Evolutionary conservation across 2,329 filamentous ascomycete genomes (phyloP), one percentile per base, ranked within the genome.

Genomic region (Aciculosporium take): DNA sequence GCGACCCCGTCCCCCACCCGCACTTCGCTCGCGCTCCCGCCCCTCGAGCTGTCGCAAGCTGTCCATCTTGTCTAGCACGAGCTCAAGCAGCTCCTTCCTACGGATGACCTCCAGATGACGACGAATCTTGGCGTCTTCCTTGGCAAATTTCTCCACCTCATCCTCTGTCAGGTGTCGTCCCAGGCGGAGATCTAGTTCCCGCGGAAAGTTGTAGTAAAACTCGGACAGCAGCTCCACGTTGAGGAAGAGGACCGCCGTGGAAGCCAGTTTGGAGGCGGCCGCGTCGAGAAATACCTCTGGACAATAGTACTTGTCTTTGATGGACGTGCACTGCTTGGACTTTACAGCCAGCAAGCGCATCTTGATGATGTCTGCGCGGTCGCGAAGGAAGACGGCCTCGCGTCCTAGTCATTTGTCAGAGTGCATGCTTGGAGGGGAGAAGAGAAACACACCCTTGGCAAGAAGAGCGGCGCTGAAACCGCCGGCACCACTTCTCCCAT

Each of bases 221-320:
- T 98, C 94, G 2, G 84, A 89, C 15, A 98, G 74, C 17, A 98
- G 73, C 64, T 98, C 93, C 9, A 96, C 91, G 55, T 98, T 95
- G 24, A 98, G 74, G 69, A 98, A 98, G 0, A 98, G 76, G 7
- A 98, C 91, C 2, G 91, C 89, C 0, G 91, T 98, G 2, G 86
- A 82, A 3, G 89, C 93, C 37, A 98, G 74, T 63, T 96, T 96
- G 51, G 88, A 85, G 1, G 91, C 88, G 2, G 94, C 91, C 3
- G 93, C 87, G 54, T 98, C 88, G n/a, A 98, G 76, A 67, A 98
- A 98, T 13, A 98, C 76, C 58, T 98, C 91, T 0, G 91, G 91
- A 56, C 91, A 98, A 64, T 91, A 78, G 64, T 96, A 95, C 66
- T 95, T 95, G 68, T 94, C 94, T 55, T 81, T 81, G 50, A 81